Conservation (phyloP, 139 green algal species). For the Chlamydomonas sphaeroides region DNA sequence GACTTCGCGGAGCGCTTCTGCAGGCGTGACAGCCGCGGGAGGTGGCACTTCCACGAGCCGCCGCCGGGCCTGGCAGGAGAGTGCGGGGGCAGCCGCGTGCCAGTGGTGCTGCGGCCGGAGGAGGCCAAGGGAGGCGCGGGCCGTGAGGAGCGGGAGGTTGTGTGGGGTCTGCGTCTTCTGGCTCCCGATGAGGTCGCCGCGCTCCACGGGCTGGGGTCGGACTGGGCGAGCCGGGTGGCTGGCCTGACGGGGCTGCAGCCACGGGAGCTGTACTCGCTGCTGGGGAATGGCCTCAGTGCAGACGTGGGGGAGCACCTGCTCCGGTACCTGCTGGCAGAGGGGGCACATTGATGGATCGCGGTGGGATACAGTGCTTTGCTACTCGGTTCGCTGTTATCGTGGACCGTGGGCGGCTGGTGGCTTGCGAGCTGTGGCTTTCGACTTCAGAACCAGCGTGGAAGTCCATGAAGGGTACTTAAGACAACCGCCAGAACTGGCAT, state of each 20-base stretch:
- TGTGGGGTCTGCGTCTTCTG: constrained; percentile 5
- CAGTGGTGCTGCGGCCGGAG: too few species aligned
- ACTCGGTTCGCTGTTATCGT: too few species aligned
- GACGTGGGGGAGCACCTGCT: constrained; percentile 29
- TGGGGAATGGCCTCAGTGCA: constrained; percentile 23
- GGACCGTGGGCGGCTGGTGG: too few species aligned
- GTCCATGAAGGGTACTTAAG: too few species aligned
- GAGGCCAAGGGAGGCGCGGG: too few species aligned
- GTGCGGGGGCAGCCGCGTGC: too few species aligned
- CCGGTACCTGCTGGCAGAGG: neutral
- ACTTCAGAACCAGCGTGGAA: too few species aligned
- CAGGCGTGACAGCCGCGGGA: neutral
- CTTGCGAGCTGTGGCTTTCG: too few species aligned
- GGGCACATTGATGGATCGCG: too few species aligned
- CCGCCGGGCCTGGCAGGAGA: too few species aligned
- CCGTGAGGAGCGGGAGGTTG: neutral
- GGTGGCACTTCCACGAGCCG: neutral
- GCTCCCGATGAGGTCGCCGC: constrained; percentile 13
- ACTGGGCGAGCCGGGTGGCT: neutral
- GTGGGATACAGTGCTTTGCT: too few species aligned
- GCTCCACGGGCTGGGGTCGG: constrained; percentile 18
- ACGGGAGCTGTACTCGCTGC: constrained; percentile 21
- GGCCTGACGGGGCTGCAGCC: neutral
- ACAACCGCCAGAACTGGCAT: too few species aligned
- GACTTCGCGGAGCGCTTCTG: constrained; percentile 15